Conservation (phyloP, 2,329 filamentous ascomycete species). For the Cercospora canescens region DNA sequence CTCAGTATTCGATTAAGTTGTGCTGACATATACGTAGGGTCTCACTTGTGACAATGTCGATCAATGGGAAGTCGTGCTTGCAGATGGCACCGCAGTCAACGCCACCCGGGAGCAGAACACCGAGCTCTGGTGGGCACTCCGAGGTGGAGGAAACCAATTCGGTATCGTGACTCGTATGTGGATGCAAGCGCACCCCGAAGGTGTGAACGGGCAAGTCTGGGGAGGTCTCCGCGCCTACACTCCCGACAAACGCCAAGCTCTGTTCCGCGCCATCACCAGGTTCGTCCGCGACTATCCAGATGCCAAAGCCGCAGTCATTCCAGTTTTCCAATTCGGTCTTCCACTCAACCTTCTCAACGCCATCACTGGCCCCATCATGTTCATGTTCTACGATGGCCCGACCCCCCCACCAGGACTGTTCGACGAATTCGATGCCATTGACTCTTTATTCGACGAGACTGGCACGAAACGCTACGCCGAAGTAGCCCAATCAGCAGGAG, state of each 20-base stretch:
- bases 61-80: constrained; percentile 50
- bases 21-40: constrained; percentile 5
- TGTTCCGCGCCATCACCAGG: constrained; percentile 19
- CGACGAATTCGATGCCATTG: constrained; percentile 20
- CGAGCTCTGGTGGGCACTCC: constrained; percentile 55
- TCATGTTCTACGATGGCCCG: constrained; percentile 25
- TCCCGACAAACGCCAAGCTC: constrained; percentile 14
- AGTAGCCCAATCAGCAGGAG: constrained; percentile 19
- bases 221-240: constrained; percentile 23
- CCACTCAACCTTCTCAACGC: constrained; percentile 20
- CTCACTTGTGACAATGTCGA: constrained; percentile 22
- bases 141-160: constrained; percentile 54
- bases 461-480: constrained; percentile 15
- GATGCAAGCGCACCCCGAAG: constrained; percentile 24
- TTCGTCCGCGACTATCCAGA: constrained; percentile 22
- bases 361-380: constrained; percentile 21
- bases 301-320: constrained; percentile 22
- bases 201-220: constrained; percentile 24
- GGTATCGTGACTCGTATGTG: constrained; percentile 26
- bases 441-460: constrained; percentile 8
- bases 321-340: constrained; percentile 21
- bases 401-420: constrained; percentile 18
- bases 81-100: constrained; percentile 50
- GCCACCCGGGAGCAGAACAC: constrained; percentile 45
- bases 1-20: neutral